Percentiles rank a stretch among this genome's conserved stretches.
Conservation (phyloP, 2,329 filamentous ascomycete species). For the Cladosporium sp. region DNA sequence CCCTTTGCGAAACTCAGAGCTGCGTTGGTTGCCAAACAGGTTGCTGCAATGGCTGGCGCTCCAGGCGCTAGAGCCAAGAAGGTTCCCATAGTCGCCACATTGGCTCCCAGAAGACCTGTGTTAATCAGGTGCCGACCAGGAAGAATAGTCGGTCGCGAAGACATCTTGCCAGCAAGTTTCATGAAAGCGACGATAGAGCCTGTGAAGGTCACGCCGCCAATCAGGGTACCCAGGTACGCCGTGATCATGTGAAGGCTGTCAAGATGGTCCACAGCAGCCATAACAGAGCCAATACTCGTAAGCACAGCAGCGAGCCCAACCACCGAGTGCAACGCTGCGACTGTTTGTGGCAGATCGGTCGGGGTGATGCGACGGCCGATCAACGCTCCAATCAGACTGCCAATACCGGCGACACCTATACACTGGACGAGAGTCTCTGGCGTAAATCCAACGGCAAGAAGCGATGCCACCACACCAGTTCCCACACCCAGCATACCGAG, state of each 20-base stretch:
- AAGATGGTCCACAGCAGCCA: conserved; percentile 65
- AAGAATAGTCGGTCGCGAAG: conserved; percentile 70
- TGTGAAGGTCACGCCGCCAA: conserved; percentile 82
- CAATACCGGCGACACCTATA: conserved; percentile 70
- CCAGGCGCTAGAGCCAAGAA: conserved; percentile 82
- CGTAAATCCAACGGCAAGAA: conserved; percentile 78
- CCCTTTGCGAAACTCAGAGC: conserved; percentile 80
- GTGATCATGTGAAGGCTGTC: conserved; percentile 81
- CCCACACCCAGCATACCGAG: conserved; percentile 83
- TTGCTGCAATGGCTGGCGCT: conserved; percentile 74
- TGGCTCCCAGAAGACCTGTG: conserved; percentile 69
- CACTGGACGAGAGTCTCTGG: conserved; percentile 79
- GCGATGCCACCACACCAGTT: conserved; percentile 78
- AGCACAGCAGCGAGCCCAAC: conserved; percentile 86
- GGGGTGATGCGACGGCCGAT: conserved; percentile 87
- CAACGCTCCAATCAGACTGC: conserved; percentile 67
- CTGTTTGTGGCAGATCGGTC: conserved; percentile 84
- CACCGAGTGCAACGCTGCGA: conserved; percentile 85
- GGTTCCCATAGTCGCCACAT: conserved; percentile 78
- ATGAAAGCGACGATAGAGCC: conserved; percentile 87
- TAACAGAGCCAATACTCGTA: conserved; percentile 83
- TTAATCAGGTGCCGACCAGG: conserved; percentile 78
- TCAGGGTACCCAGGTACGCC: conserved; percentile 81
- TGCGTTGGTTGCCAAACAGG: conserved; percentile 74
- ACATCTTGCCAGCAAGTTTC: conserved; percentile 81